Conservation (phyloP, 2,329 filamentous ascomycete species). For the Pseudogymnoascus sp. region DNA sequence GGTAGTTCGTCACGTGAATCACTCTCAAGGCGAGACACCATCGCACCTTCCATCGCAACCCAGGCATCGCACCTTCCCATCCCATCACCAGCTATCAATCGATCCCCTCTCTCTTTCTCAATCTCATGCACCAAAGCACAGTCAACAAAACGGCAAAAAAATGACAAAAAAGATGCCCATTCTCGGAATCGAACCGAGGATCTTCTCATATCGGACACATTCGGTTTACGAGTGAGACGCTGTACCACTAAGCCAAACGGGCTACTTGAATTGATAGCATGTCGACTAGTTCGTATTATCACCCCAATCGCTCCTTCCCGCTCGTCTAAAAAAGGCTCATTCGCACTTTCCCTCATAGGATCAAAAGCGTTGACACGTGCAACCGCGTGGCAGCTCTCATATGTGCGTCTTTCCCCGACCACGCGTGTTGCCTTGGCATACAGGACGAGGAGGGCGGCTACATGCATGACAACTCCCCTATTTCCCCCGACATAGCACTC, state of each 20-base stretch:
- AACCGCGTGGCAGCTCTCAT: background rate
- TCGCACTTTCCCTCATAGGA: background rate
- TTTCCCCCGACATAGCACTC: background rate
- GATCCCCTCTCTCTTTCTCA: too few relatives aligned
- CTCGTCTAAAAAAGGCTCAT: background rate
- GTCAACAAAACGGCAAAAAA: background rate
- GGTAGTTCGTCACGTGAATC: background rate
- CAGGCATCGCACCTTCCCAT: background rate
- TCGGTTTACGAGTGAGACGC: constrained; percentile 15
- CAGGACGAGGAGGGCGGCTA: background rate
- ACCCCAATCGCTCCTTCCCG: background rate
- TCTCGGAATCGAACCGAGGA: constrained; percentile 21
- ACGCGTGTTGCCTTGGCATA: background rate
- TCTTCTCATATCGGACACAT: constrained; percentile 15
- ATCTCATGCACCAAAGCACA: background rate
- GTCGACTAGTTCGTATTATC: background rate
- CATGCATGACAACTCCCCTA: background rate
- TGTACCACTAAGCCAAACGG: constrained; percentile 16
- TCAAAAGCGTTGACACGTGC: background rate
- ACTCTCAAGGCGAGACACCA: background rate
- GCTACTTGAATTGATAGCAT: constrained; percentile 11
- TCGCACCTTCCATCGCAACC: background rate
- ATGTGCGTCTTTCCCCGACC: background rate
- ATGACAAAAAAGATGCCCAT: constrained; percentile 13
- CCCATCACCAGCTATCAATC: background rate